Evolutionary conservation across 2,329 filamentous ascomycete species (phyloP).

Genomic region (Polychaeton citri): DNA sequence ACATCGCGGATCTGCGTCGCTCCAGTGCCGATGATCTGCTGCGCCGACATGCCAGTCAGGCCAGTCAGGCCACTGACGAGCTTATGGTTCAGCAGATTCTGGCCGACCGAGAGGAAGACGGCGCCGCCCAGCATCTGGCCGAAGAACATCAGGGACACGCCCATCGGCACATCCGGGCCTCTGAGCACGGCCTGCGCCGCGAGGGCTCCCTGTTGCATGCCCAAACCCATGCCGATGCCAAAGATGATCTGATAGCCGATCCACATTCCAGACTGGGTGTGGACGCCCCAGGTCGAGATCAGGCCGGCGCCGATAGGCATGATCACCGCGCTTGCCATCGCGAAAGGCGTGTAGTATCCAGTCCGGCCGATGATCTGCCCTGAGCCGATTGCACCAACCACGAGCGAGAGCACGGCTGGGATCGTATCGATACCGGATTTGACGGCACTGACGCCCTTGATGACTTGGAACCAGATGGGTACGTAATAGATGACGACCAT

Average conservation of each 20-base stretch:
- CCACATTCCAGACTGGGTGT: constrained; percentile 27
- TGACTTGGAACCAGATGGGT: constrained; percentile 35
- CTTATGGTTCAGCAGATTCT: constrained; percentile 28
- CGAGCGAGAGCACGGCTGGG: constrained; percentile 32
- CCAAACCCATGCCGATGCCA: constrained; percentile 30
- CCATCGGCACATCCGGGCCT: constrained; percentile 24
- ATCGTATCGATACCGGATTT: constrained; percentile 35
- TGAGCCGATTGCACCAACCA: constrained; percentile 27
- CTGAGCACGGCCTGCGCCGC: constrained; percentile 25
- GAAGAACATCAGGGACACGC: constrained; percentile 29
- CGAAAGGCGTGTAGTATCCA: constrained; percentile 36
- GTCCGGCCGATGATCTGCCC: constrained; percentile 23
- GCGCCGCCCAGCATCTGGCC: constrained; percentile 30
- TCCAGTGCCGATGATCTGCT: constrained; percentile 31
- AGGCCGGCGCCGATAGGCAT: constrained; percentile 31
- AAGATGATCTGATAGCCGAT: constrained; percentile 35
- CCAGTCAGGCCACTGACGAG: background rate
- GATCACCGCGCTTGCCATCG: constrained; percentile 23
- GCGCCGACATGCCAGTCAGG: constrained; percentile 7
- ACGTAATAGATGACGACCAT: constrained; percentile 33
- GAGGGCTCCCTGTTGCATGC: constrained; percentile 29
- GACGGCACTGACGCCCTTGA: constrained; percentile 31
- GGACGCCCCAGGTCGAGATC: constrained; percentile 26
- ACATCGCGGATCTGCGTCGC: constrained; percentile 46
- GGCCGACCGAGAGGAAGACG: constrained; percentile 28